These are phyloP conservation scores for Leucoagaricus sp. DNA, from an alignment of 1,284 basidiomycete species.

Conservation along the genomic window DNA sequence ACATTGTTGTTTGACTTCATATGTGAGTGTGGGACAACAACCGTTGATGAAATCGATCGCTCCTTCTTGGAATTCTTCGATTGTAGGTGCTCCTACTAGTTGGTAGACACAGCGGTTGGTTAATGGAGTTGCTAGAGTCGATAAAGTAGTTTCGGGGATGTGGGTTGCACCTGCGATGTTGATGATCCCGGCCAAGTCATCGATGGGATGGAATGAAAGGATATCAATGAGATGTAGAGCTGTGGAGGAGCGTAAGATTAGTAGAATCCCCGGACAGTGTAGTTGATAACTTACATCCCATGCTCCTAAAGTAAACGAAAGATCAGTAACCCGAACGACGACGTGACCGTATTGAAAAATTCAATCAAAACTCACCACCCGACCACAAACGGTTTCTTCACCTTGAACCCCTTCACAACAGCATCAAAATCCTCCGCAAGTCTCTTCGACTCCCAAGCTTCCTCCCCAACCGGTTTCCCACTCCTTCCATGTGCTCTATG, in stretches of 20 bases:
- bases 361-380: slow-evolving; percentile 28
- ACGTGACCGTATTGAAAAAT: too few relatives aligned
- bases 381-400: slow-evolving; percentile 25
- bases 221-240: slow-evolving; percentile 29
- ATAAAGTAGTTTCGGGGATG: slow-evolving; percentile 19
- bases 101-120: neutral
- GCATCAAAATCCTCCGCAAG: slow-evolving; percentile 30
- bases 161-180: slow-evolving; percentile 27
- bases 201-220: slow-evolving; percentile 23
- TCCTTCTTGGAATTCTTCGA: slow-evolving; percentile 6
- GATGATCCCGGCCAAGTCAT: slow-evolving; percentile 25
- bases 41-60: neutral
- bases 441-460: slow-evolving; percentile 24
- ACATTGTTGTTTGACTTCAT: neutral
- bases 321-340: too few relatives aligned
- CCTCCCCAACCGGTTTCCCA: slow-evolving; percentile 26
- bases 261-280: neutral
- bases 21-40: neutral
- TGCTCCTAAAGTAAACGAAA: slow-evolving; percentile 18
- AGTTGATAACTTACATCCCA: slow-evolving; percentile 18
- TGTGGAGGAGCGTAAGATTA: slow-evolving; percentile 5
- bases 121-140: neutral
- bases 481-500: slow-evolving; percentile 30
- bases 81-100: neutral
- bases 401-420: slow-evolving; percentile 25